Conservation (phyloP, 2,329 filamentous ascomycete species). For the Fusarium neocosmosporiellum region DNA sequence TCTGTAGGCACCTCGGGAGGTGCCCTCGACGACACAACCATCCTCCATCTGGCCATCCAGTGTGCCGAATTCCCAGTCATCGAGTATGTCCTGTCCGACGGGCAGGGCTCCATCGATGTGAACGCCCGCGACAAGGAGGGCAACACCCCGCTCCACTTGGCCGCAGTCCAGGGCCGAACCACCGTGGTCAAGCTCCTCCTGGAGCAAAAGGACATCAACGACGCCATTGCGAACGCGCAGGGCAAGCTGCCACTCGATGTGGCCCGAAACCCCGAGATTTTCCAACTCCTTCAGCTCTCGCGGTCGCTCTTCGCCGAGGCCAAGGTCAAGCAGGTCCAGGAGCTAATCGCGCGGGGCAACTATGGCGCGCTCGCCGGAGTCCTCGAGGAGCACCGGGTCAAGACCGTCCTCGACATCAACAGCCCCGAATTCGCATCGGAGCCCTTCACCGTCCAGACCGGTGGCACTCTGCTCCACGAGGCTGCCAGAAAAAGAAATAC, state of each 20-base stretch:
- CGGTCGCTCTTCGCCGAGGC: slow-evolving; percentile 89
- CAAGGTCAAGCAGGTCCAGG: slow-evolving; percentile 86
- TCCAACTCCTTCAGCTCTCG: slow-evolving; percentile 91
- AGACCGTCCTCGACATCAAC: slow-evolving; percentile 92
- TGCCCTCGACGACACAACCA: slow-evolving; percentile 82
- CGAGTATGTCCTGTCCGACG: slow-evolving; percentile 90
- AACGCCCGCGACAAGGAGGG: slow-evolving; percentile 94
- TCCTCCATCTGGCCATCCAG: slow-evolving; percentile 93
- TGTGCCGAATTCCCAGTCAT: slow-evolving; percentile 93
- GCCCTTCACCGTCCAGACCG: slow-evolving; percentile 77
- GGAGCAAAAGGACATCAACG: slow-evolving; percentile 86
- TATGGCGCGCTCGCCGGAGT: slow-evolving; percentile 84
- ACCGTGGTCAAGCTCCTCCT: slow-evolving; percentile 86
- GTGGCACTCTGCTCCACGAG: slow-evolving; percentile 94
- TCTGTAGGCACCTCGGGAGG: slow-evolving; percentile 59
- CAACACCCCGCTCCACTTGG: slow-evolving; percentile 92
- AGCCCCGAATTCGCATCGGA: slow-evolving; percentile 90
- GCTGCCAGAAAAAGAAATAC: slow-evolving; percentile 89
- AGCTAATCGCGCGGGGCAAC: slow-evolving; percentile 76
- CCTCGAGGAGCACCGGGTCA: slow-evolving; percentile 85
- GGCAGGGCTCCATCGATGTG: slow-evolving; percentile 76
- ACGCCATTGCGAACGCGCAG: slow-evolving; percentile 85
- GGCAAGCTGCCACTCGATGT: slow-evolving; percentile 89
- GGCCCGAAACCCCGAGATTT: slow-evolving; percentile 92
- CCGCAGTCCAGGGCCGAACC: slow-evolving; percentile 82